Base-by-base conservation (phyloP, 257 asterid species). In the Solanum pimpinellifolium region DNA sequence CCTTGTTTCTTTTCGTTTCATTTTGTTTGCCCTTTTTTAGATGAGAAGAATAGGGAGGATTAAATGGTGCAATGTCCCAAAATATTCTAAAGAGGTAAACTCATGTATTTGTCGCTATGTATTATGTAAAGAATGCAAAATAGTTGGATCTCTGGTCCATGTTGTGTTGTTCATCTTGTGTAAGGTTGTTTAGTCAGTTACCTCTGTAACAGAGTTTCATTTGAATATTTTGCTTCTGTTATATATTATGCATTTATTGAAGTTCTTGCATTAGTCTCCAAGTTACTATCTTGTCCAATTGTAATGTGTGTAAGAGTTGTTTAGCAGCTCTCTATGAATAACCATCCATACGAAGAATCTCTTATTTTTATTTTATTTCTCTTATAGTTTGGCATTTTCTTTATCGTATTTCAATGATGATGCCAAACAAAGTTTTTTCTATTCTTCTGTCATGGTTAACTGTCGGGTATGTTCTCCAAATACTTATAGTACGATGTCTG, bases 131-230 rank as follows among this genome's bases (percentile, higher is more conserved):
- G 75, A 49, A 52, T 33, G 73, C 20, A 23, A 86, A 52, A 49
- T 33, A 42, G 33, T 33, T 35, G 88, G 88, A 86, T 86, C 84
- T 86, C 68, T 29, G 87, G 81, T 73, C 84, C 84, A 49, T 86
- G 59, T 73, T 23, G 35, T 86, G 9, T 20, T 86, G 37, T 86
- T 86, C 81, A 27, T 86, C 27, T n/a, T 85, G 87, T 44, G 73
- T 65, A 4, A 60, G 70, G 66, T 59, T 59, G 21, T 25, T 81
- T 46, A 49, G 69, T 29, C 46, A 29, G 69, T 29, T 49, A 47
- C 18, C 44, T 80, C 68, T 80, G 85, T 78, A 78, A 80, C 85
- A 10, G 69, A 81, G 44, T 49, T 81, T 29, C 69, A 9, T 31
- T 76, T 74, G 56, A 75, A n/a, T n/a, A 49, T 81, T 49, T 81